Percentiles rank a stretch among this genome's conserved stretches.
Evolutionary conservation across 1,284 basidiomycete genomes (phyloP).

Genomic region (Hortiboletus rubellus): DNA sequence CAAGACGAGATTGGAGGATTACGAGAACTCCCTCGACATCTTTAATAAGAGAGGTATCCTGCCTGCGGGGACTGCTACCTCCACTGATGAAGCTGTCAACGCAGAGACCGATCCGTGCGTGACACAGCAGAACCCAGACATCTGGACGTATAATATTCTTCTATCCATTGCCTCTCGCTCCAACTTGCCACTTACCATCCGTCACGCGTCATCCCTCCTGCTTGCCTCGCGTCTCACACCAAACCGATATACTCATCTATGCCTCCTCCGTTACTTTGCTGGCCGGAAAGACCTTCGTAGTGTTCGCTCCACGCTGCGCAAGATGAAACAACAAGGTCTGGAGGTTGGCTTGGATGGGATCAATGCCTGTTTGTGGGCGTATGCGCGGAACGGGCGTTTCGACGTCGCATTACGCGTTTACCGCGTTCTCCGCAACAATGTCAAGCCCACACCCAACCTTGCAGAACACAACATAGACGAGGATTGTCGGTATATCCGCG

Average conservation of each 20-base stretch:
- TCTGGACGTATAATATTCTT: slow-evolving; percentile 67
- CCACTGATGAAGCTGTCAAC: background rate
- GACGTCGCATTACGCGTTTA: slow-evolving; percentile 64
- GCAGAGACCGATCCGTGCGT: background rate
- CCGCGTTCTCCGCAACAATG: slow-evolving; percentile 55
- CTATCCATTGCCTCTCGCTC: slow-evolving; percentile 62
- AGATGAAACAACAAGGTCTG: slow-evolving; percentile 50
- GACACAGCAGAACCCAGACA: slow-evolving; percentile 47
- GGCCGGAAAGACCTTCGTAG: slow-evolving; percentile 46
- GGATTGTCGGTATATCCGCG: slow-evolving; percentile 37
- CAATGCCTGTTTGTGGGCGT: slow-evolving; percentile 69
- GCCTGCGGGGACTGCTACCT: slow-evolving; percentile 13
- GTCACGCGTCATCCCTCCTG: slow-evolving; percentile 53
- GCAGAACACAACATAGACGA: slow-evolving; percentile 38
- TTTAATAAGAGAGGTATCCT: slow-evolving; percentile 57
- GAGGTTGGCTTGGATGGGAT: slow-evolving; percentile 62
- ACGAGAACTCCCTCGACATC: slow-evolving; percentile 58
- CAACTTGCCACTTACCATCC: slow-evolving; percentile 43
- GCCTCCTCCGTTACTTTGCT: slow-evolving; percentile 58
- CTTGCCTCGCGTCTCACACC: slow-evolving; percentile 51
- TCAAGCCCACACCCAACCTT: slow-evolving; percentile 38
- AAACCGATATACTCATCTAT: slow-evolving; percentile 61
- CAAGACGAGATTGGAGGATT: slow-evolving; percentile 54
- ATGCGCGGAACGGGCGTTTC: slow-evolving; percentile 50
- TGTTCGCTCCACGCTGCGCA: slow-evolving; percentile 53